Evolutionary conservation across 768 basidiomycete species (phyloP).

Genomic region (Podaxis sp.): DNA sequence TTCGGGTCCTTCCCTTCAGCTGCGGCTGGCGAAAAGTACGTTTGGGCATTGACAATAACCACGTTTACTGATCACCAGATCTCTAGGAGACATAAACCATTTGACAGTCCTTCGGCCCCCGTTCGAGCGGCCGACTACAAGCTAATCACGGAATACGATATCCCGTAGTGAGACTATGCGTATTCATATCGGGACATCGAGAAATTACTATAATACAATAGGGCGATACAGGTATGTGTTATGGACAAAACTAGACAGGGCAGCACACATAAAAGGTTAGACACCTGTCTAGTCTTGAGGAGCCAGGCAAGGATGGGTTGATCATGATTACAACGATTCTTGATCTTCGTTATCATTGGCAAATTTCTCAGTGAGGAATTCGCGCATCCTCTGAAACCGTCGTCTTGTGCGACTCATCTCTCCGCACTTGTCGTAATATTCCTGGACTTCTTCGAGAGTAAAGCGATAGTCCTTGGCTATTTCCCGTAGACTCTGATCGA

Average conservation of each 20-base stretch:
- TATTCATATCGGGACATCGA: not conserved
- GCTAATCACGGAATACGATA: conserved; percentile 60
- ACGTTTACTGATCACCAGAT: conserved; percentile 8
- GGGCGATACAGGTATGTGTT: not conserved
- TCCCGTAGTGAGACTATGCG: conserved; percentile 11
- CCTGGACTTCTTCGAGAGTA: conserved; percentile 71
- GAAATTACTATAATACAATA: not conserved
- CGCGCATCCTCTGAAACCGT: conserved; percentile 68
- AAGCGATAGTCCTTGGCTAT: conserved; percentile 71
- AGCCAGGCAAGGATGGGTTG: not conserved
- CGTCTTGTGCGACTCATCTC: conserved; percentile 63
- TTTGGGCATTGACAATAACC: conserved; percentile 15
- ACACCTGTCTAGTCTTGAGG: no score
- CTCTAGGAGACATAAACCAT: conserved; percentile 67
- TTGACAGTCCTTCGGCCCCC: conserved; percentile 79
- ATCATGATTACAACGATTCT: not conserved
- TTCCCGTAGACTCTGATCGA: conserved; percentile 59
- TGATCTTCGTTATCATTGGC: conserved; percentile 21
- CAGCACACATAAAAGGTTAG: not conserved
- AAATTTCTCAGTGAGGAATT: conserved; percentile 36
- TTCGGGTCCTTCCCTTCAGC: conserved; percentile 95
- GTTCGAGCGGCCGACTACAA: conserved; percentile 66
- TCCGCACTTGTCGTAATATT: conserved; percentile 70
- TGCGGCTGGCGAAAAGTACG: conserved; percentile 93
- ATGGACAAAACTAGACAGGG: not conserved